These are phyloP conservation scores for Lenzites betulinus DNA, from an alignment of 768 basidiomycete genomes.

Conservation along the genomic window DNA sequence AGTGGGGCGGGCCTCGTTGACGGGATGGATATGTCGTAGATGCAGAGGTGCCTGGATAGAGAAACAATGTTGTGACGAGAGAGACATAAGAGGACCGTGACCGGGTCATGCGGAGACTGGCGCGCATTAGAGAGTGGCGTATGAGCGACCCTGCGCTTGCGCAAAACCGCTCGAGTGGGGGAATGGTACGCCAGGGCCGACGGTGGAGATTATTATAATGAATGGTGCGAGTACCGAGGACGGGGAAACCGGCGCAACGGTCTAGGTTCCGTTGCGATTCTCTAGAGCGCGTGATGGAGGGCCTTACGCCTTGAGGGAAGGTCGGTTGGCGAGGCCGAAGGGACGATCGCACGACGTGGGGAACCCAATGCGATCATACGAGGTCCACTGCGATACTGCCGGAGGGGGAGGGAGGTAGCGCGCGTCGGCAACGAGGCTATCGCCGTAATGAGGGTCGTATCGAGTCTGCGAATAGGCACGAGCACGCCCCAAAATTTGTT, in stretches of 20 bases:
- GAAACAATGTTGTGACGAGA: slow-evolving; percentile 28
- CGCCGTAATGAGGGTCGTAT: slow-evolving; percentile 54
- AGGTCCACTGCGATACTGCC: slow-evolving; percentile 45
- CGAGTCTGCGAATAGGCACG: slow-evolving; percentile 63
- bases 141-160: slow-evolving; percentile 39
- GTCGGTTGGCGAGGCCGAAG: slow-evolving; percentile 24
- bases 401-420: slow-evolving; percentile 43
- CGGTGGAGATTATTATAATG: slow-evolving; percentile 28
- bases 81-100: slow-evolving; percentile 28
- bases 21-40: slow-evolving; percentile 67
- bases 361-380: slow-evolving; percentile 34
- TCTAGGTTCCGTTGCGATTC: slow-evolving; percentile 29
- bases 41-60: slow-evolving; percentile 27
- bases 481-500: slow-evolving; percentile 47
- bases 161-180: slow-evolving; percentile 30
- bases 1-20: slow-evolving; percentile 46
- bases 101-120: slow-evolving; percentile 33
- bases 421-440: slow-evolving; percentile 45
- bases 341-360: slow-evolving; percentile 30
- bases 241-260: slow-evolving; percentile 23
- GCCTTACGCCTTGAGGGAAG: slow-evolving; percentile 30
- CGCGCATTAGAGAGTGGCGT: slow-evolving; percentile 43
- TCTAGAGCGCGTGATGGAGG: slow-evolving; percentile 19
- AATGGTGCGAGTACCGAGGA: slow-evolving; percentile 20
- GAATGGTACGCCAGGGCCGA: slow-evolving; percentile 26